phyloP scores from a whole-genome alignment of 192 early-diverging fungal species.

The Gaertneriomyces sp. region DNA sequence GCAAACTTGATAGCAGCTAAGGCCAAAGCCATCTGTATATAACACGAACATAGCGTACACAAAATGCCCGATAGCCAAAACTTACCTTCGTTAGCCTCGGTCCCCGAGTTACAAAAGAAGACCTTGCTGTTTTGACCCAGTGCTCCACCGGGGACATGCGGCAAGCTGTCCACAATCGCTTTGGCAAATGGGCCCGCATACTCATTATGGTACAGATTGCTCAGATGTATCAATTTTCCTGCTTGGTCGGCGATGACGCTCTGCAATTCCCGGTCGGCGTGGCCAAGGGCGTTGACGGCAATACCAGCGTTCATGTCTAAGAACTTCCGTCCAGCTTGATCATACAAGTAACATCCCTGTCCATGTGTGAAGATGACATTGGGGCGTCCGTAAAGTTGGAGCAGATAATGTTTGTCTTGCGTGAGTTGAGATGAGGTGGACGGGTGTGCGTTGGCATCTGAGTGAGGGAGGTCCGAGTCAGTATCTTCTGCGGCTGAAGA shows the following conservation, averaged over 20 bases:
- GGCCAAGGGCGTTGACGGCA: conserved; percentile 90
- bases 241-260: conserved; percentile 78
- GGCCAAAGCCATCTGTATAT: background rate
- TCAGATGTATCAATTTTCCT: conserved; percentile 75
- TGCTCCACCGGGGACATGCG: conserved; percentile 1
- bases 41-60: background rate
- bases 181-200: conserved; percentile 79
- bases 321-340: conserved; percentile 69
- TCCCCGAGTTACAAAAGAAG: conserved; percentile 95
- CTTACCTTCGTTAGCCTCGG: conserved; percentile 94
- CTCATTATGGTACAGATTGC: conserved; percentile 91
- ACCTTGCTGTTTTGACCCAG: conserved; percentile 58
- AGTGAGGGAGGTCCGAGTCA: conserved; percentile 8
- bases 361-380: conserved; percentile 67
- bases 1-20: conserved; percentile 90
- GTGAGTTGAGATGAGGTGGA: conserved; percentile 24
- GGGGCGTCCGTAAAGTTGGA: conserved; percentile 49
- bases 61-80: background rate
- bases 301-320: conserved; percentile 95
- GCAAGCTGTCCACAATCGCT: conserved; percentile 53
- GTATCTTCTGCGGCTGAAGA: too few species aligned
- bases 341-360: conserved; percentile 76
- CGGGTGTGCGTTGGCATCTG: conserved; percentile 21
- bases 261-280: conserved; percentile 73
- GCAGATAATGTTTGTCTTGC: conserved; percentile 25